Conservation (phyloP, 345 rosid species). For the Schrenkiella parvula region DNA sequence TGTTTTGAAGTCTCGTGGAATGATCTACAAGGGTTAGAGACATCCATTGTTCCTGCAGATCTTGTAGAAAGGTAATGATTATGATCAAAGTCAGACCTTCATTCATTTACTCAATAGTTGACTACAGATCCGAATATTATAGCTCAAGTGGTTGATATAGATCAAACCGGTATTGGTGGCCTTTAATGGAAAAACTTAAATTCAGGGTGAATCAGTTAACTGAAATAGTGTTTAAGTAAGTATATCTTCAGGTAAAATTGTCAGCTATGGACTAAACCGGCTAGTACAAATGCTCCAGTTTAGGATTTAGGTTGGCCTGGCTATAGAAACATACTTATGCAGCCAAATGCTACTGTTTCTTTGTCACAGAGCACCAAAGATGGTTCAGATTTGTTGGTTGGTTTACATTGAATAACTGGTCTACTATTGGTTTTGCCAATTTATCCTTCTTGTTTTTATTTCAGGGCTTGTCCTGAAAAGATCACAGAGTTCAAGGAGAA, state of each 20-base stretch:
- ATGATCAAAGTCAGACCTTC: not conserved
- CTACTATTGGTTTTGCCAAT: not conserved
- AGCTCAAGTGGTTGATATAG: not conserved
- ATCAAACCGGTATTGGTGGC: not conserved
- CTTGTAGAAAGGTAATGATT: constrained; percentile 61
- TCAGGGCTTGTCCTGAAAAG: constrained; percentile 88
- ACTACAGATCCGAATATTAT: not conserved
- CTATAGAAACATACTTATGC: not conserved
- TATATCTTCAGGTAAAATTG: not conserved
- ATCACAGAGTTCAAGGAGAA: constrained; percentile 62
- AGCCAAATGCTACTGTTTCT: not conserved
- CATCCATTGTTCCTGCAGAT: constrained; percentile 73
- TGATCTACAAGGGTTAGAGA: constrained; percentile 51
- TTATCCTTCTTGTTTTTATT: not conserved
- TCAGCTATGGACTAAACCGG: no score
- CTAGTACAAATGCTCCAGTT: not conserved
- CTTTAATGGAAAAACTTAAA: not conserved
- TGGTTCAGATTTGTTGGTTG: not conserved
- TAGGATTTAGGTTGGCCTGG: not conserved
- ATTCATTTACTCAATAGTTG: not conserved
- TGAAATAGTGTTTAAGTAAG: not conserved
- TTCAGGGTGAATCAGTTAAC: not conserved
- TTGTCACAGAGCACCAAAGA: not conserved
- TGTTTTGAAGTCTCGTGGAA: constrained; percentile 82
- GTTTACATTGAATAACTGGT: not conserved